Conservation (phyloP, 1,284 basidiomycete genomes). For the Neolentinus lepideus region DNA sequence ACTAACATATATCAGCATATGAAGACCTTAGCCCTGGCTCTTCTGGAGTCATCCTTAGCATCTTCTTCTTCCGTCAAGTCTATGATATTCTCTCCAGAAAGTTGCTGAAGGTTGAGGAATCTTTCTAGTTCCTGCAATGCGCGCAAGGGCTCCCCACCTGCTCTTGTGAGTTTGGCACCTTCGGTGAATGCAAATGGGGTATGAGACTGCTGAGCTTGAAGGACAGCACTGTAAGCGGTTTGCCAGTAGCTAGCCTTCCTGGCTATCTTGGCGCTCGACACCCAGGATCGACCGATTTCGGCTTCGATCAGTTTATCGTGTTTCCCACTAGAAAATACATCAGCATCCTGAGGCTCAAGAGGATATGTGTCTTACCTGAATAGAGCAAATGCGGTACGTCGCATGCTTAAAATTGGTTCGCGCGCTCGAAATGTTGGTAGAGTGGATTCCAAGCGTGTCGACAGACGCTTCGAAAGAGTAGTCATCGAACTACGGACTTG, state of each 20-base stretch:
- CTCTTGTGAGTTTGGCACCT: conserved; percentile 82
- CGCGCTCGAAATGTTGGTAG: conserved; percentile 90
- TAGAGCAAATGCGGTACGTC: conserved; percentile 79
- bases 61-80: conserved; percentile 50
- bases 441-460: conserved; percentile 67
- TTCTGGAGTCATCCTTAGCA: conserved; percentile 35
- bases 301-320: conserved; percentile 25
- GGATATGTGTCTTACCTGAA: conserved; percentile 5
- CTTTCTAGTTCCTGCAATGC: conserved; percentile 90
- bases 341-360: background rate
- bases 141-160: conserved; percentile 76
- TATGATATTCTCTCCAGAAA: conserved; percentile 34
- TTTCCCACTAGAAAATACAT: conserved; percentile 6
- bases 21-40: conserved; percentile 67
- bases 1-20: background rate
- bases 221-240: conserved; percentile 93
- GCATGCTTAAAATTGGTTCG: conserved; percentile 88
- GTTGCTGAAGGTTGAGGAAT: conserved; percentile 47
- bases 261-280: conserved; percentile 91
- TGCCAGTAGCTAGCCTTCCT: conserved; percentile 94
- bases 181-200: conserved; percentile 86
- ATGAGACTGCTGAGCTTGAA: conserved; percentile 81
- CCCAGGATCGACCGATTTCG: conserved; percentile 83
- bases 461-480: conserved; percentile 40
- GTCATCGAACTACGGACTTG: conserved; percentile 21